phyloP scores from a whole-genome alignment of 441 rosid genomes.

The Sinapis alba region DNA sequence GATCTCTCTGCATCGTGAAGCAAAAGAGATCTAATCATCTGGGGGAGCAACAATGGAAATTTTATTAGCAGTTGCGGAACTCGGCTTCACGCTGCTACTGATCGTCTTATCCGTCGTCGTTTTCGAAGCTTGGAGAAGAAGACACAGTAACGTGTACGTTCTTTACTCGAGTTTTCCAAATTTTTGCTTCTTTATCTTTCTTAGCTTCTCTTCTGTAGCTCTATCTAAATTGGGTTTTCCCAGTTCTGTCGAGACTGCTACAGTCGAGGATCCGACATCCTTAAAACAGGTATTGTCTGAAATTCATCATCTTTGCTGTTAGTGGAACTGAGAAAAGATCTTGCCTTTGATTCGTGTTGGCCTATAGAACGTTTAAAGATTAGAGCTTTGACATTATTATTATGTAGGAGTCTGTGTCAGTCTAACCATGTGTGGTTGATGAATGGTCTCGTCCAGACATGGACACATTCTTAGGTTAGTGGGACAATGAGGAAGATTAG shows the following conservation, averaged over 20 bases:
- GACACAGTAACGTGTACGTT: constrained; percentile 62
- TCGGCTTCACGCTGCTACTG: constrained; percentile 35
- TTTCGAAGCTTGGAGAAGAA: constrained; percentile 67
- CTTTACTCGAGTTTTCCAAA: not conserved
- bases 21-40: not conserved
- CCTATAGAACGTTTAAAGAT: not conserved
- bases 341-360: not conserved
- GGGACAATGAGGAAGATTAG: not conserved
- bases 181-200: not conserved
- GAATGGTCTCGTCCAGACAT: not conserved
- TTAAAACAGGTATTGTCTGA: constrained; percentile 56
- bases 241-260: constrained; percentile 61
- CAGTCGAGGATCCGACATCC: constrained; percentile 85
- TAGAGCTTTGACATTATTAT: not conserved
- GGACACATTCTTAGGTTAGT: not conserved
- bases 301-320: not conserved
- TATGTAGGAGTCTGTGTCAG: not conserved
- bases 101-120: constrained; percentile 44
- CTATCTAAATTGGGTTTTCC: not conserved
- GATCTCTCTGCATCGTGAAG: constrained; percentile 10
- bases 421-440: not conserved
- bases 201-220: no score
- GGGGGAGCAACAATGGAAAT: constrained; percentile 45
- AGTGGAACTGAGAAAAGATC: not conserved
- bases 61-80: constrained; percentile 42